Base-by-base conservation (phyloP, 2,329 filamentous ascomycete species). In the Penicillium sp. region DNA sequence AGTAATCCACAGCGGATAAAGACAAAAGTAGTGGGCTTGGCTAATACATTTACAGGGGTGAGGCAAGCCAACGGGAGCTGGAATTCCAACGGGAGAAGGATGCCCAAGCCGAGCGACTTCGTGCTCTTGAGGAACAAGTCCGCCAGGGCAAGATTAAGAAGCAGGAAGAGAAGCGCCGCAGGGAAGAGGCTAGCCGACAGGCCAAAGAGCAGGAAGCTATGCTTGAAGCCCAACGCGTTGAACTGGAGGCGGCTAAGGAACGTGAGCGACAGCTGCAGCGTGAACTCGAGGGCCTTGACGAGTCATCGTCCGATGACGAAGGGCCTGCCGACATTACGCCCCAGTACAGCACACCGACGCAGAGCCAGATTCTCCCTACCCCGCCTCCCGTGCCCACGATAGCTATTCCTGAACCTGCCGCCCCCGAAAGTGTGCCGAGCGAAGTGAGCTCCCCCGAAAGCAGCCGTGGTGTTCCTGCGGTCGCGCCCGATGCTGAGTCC, bases 81-180 rank as follows among this genome's bases (percentile, higher is more conserved):
- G 91, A 95, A 57, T 82, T 96, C 52, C 85, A 84, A 32, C 85
- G 82, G 62, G 91, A 97, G 74, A 88, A 88, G 51, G 85, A 91
- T 66, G 91, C 89, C 50, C 86, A 92, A 39, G 86, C 89, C 64
- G 89, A 89, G 59, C 90, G 92, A 48, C 82, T 97, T 25, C 90
- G 86, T 70, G 91, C 91, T 16, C 83, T 99, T 9, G 92, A 99
- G 74, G 91, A 97, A 71, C 91, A 97, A 73, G 91, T 97, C 50
- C 87, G 87, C 60, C 90, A 92, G 69, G 91, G 92, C 66, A 99
- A 97, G 78, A 77, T 97, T 50, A 93, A 91, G 80, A 97, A 96
- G 75, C 89, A 95, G 63, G 94, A 99, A 72, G 94, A 97, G 77
- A 97, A 96, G 80, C 90, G 87, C 60, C 88, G 84, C 65, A 94